Evolutionary conservation across 2,329 filamentous ascomycete species (phyloP).

Genomic region (Talaromyces atroroseus): DNA sequence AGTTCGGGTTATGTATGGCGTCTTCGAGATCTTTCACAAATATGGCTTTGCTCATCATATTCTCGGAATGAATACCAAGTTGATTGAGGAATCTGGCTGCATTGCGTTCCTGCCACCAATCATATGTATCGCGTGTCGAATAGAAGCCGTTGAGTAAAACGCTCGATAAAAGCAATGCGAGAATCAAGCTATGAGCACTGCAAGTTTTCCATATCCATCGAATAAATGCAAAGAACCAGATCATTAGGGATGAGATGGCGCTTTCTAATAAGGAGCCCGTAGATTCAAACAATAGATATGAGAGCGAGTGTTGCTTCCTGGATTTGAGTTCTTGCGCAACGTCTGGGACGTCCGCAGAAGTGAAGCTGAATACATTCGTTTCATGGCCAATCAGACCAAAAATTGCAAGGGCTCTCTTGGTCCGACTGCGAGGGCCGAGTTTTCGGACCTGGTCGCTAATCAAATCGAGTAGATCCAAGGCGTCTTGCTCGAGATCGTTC

Average conservation of each 20-base stretch:
- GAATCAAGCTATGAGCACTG: constrained; percentile 68
- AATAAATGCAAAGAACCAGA: constrained; percentile 65
- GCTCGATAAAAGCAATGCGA: constrained; percentile 64
- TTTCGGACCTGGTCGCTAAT: constrained; percentile 45
- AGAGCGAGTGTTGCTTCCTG: constrained; percentile 57
- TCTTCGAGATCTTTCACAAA: constrained; percentile 77
- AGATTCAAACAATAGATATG: constrained; percentile 67
- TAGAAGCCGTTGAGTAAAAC: constrained; percentile 67
- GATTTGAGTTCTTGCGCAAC: constrained; percentile 44
- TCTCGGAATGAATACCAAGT: constrained; percentile 72
- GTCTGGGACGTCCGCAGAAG: constrained; percentile 26
- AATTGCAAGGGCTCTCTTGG: constrained; percentile 45
- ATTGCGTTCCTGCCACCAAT: constrained; percentile 81
- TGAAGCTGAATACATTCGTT: constrained; percentile 36
- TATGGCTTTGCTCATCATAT: constrained; percentile 76
- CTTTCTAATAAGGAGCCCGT: constrained; percentile 69
- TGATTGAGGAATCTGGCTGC: constrained; percentile 75
- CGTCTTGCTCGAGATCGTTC: constrained; percentile 55
- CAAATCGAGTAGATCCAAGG: constrained; percentile 46
- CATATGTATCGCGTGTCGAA: constrained; percentile 64
- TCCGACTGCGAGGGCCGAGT: constrained; percentile 42
- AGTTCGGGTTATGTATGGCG: constrained; percentile 42
- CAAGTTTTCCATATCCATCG: constrained; percentile 62
- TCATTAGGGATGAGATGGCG: constrained; percentile 67
- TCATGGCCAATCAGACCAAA: constrained; percentile 46